Evolutionary conservation across 2,329 filamentous ascomycete species (phyloP).

Genomic region (Lachnellula willkommii): DNA sequence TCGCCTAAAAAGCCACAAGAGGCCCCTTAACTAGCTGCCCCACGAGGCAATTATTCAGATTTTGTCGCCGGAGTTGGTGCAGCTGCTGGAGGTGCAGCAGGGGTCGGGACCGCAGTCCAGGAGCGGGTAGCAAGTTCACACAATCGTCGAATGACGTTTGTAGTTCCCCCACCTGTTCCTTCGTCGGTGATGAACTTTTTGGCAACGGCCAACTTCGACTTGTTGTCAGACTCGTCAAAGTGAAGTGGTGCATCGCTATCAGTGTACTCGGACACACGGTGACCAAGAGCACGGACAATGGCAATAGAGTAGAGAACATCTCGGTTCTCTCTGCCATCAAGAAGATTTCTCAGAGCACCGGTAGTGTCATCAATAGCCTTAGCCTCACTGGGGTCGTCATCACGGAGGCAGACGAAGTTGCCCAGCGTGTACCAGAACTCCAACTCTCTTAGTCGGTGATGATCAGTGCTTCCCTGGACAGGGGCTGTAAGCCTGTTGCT

Average conservation of each 20-base stretch:
- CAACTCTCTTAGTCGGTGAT: constrained; percentile 56
- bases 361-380: constrained; percentile 63
- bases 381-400: constrained; percentile 51
- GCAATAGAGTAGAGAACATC: constrained; percentile 89
- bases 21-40: too few species aligned
- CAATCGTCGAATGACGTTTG: constrained; percentile 66
- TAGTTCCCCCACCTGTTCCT: constrained; percentile 62
- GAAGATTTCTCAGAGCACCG: constrained; percentile 58
- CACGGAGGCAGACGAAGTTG: constrained; percentile 61
- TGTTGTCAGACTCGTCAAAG: constrained; percentile 61
- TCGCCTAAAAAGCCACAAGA: too few species aligned
- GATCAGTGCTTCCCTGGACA: constrained; percentile 44
- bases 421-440: constrained; percentile 81
- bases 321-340: constrained; percentile 78
- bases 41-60: background rate
- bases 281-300: constrained; percentile 68
- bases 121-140: constrained; percentile 58
- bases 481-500: constrained; percentile 52
- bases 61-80: constrained; percentile 4
- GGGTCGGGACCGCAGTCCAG: constrained; percentile 18
- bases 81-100: constrained; percentile 11
- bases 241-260: constrained; percentile 52
- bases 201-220: constrained; percentile 62
- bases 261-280: constrained; percentile 55
- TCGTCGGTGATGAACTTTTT: constrained; percentile 65